Evolutionary conservation across 805 yeast genomes (phyloP), one percentile per base, ranked within the genome.

Genomic region (Candida insectalens): DNA sequence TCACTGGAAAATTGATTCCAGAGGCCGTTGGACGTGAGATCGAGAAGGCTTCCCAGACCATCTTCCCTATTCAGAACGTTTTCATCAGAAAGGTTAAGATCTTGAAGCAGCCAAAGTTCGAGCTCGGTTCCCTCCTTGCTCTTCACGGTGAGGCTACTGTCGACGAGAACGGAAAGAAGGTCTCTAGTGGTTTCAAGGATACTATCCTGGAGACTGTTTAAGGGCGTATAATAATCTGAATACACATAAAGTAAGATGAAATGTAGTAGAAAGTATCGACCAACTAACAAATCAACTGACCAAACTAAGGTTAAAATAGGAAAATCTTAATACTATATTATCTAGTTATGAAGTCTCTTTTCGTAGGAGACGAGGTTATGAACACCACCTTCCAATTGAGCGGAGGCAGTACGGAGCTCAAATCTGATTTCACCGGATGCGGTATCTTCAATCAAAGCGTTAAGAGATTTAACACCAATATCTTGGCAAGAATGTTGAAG

Each of bases 11-110:
- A 77, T 83, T 88, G 73, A 88, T 88, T 58, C 96, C 97, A 63
- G 97, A 88, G 74, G 95, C 89, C 54, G 88, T 88, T 65, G 95
- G 95, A 64, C 89, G 95, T 71, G 97, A 89, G 71, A 89, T 88
- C 59, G 95, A 87, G 74, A 88, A 87, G 76, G 77, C 95, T 49
- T 83, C 96, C 51, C 87, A 81, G 69, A 72, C 83, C 57, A 83
- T 88, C 74, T 87, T 73, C 80, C 97, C 97, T 62, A 80, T 89
- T 66, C 97, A 89, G 76, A 87, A 89, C 75, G 94, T 88, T 62
- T 94, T 87, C 81, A 83, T 89, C 69, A 88, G 96, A 80, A 89
- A 89, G 77, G 96, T 89, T 60, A 89, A 89, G 79, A 78, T 89
- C 66, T 84, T 89, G 71, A 89, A 89, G 75, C 94, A 82, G 73